phyloP scores from a whole-genome alignment of 192 early-diverging fungal genomes.

The Chytriomyces sp. region DNA sequence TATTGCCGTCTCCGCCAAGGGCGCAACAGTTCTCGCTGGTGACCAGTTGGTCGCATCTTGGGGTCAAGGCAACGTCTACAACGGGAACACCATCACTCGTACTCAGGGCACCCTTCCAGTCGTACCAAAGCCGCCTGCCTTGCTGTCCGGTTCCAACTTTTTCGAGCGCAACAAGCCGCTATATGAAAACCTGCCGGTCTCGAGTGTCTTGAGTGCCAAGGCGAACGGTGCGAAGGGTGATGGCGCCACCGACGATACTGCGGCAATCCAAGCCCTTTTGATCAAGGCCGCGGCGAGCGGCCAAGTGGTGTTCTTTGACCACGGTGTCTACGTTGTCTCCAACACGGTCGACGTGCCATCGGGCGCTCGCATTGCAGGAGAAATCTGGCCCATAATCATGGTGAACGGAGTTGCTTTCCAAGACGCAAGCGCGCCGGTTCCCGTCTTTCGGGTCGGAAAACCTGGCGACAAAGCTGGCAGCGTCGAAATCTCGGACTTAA shows the following conservation, averaged over 20 bases:
- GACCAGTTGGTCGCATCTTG: neutral
- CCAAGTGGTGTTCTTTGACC: slow-evolving; percentile 42
- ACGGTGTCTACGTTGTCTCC: slow-evolving; percentile 39
- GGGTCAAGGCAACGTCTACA: neutral
- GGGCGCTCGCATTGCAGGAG: slow-evolving; percentile 39
- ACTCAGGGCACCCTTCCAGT: neutral
- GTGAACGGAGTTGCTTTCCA: slow-evolving; percentile 38
- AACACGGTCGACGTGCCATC: slow-evolving; percentile 39
- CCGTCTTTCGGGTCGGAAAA: slow-evolving; percentile 43
- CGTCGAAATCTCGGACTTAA: slow-evolving; percentile 40
- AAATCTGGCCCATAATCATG: slow-evolving; percentile 44
- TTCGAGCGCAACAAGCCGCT: neutral
- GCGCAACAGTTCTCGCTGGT: slow-evolving; percentile 18
- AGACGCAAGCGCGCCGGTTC: slow-evolving; percentile 16
- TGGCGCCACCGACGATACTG: slow-evolving; percentile 48
- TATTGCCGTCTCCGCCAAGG: slow-evolving; percentile 24
- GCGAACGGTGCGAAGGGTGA: slow-evolving; percentile 14
- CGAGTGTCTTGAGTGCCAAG: neutral
- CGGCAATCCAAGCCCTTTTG: slow-evolving; percentile 35
- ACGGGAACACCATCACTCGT: neutral
- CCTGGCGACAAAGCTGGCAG: slow-evolving; percentile 42
- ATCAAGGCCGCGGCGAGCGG: neutral
- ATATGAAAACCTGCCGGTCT: neutral
- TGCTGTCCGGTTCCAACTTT: neutral
- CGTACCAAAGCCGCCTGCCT: neutral